Base-by-base conservation (phyloP, 2,329 filamentous ascomycete genomes). In the Penicillium sp. region DNA sequence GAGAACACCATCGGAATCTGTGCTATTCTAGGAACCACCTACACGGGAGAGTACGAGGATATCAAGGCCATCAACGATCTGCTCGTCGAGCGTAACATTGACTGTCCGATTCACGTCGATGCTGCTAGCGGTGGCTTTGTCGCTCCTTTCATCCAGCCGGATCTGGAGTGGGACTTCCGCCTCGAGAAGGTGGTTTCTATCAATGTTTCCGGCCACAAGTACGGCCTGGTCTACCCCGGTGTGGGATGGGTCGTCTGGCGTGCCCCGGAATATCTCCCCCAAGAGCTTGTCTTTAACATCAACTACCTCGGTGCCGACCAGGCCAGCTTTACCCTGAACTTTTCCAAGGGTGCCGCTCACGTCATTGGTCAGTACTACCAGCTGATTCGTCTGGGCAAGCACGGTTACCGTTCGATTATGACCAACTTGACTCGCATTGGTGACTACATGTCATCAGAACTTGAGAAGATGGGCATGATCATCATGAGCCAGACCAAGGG, bases 291-390 rank as follows among this genome's bases (percentile, higher is more conserved):
- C 66, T 97, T 97, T 84, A 97, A 96, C 82, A 97, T 97, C 83
- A 97, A 97, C 82, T 97, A 97, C 77, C 88, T 97, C 5, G 93
- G 93, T 46, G 92, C 93, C 10, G 91, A 97, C 70, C 93, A 97
- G 73, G 88, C 92, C 2, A 96, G 91, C 3, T 97, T 97, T 78
- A 97, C 93, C 0, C 85, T 97, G 55, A 97, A 97, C 81, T 97
- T 97, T 80, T 95, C 90, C 70, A 96, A 96, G 74, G 92, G 92
- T 53, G 93, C 93, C 11, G 91, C 88, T 5, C 92, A 97, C 71
- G 90, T 97, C 68, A 96, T 97, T 58, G 93, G 90, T 27, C 93
- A 97, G 76, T 97, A 97, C 79, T 97, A 97, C 79, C 92, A 97
- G 77, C 83, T 97, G 69, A 96, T 97, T 72, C 90, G 93, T 29